These are phyloP conservation scores for Adansonia grandidieri DNA, from an alignment of 441 rosid species.

Conservation along the genomic window DNA sequence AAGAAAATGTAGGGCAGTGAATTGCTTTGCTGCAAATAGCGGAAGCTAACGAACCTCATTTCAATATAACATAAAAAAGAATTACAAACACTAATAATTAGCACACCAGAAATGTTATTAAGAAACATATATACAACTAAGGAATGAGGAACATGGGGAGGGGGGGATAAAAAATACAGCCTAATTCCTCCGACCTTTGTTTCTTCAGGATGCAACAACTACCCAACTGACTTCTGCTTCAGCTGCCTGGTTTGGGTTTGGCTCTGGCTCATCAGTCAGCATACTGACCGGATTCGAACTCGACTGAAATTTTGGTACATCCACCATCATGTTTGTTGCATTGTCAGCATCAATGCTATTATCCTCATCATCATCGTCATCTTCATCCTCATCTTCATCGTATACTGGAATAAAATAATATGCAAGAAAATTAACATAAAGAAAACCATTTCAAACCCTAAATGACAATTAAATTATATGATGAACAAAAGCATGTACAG, in stretches of 20 bases:
- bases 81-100: neutral
- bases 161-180: neutral
- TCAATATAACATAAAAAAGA: neutral
- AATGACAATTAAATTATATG: neutral
- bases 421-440: constrained; percentile 1
- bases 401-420: constrained; percentile 17
- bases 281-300: constrained; percentile 26
- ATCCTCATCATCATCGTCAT: constrained; percentile 29
- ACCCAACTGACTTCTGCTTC: constrained; percentile 17
- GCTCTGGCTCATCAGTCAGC: constrained; percentile 30
- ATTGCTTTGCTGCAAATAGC: neutral
- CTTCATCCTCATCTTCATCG: constrained; percentile 21
- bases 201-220: constrained; percentile 50
- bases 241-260: constrained; percentile 26
- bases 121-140: neutral
- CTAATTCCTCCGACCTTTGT: constrained; percentile 55
- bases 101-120: constrained; percentile 18
- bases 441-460: neutral
- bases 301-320: constrained; percentile 39
- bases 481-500: neutral
- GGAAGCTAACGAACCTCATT: neutral
- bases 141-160: too few relatives aligned
- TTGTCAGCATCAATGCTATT: constrained; percentile 31
- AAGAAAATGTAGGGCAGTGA: constrained; percentile 19
- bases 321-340: constrained; percentile 52